Evolutionary conservation across 257 asterid genomes (phyloP), one percentile per base, ranked within the genome.

Genomic region (Solanum etuberosum): DNA sequence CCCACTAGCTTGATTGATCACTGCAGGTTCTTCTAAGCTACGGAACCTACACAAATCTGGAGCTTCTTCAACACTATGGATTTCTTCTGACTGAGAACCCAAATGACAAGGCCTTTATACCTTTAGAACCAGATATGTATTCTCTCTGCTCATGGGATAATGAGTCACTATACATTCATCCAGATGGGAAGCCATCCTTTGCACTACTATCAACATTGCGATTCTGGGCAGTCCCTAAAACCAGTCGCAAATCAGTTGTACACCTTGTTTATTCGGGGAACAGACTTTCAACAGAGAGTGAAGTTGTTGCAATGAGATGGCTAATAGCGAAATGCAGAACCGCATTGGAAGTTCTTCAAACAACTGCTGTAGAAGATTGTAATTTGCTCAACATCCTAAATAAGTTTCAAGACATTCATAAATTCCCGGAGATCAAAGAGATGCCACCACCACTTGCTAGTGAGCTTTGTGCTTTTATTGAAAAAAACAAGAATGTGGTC

Each of bases 11-110:
- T 46, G 83, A 84, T 83, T 40, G 20, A 42, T 40, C 5, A 14
- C 27, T 89, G 46, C 93, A 95, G 99, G 96, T 97, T 92, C 97
- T 97, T 89, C 91, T 97, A 85, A 94, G 98, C 92, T 97, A 97
- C n/a, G 99, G 98, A 29, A 91, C 94, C 85, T 97, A 95, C 91
- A 97, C 99, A 65, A 95, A 97, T 86, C 70, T 97, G 91, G 99
- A 97, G 94, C 98, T 97, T 87, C 95, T 97, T 4, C 98, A 97
- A 85, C 98, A 95, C 91, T 97, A 97, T 40, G 99, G 99, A 27
- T 97, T 97, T 90, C 90, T 97, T 85, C 94, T 97, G 42, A 88
- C 85, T 13, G 93, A 92, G 15, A 97, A 94, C 88, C 96, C 98
- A 80, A 97, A 95, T 83, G 98, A 97, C 87, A 97, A 92, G 67